These are phyloP conservation scores for Spiromastix sp. DNA, from an alignment of 2,329 filamentous ascomycete genomes.

Conservation along the genomic window DNA sequence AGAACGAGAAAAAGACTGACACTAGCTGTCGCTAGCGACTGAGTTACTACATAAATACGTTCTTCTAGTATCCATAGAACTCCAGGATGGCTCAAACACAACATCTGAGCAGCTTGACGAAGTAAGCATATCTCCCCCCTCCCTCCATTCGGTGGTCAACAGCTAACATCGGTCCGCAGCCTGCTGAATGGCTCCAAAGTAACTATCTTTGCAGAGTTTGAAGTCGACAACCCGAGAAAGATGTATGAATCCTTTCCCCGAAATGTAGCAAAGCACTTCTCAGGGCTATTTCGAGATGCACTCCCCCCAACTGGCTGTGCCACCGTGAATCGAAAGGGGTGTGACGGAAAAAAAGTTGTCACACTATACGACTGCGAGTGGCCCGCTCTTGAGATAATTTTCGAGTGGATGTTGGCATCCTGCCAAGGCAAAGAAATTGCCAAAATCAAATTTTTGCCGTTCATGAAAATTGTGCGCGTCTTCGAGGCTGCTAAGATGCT, in stretches of 20 bases:
- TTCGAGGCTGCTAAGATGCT: constrained; percentile 10
- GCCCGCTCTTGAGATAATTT: constrained; percentile 6
- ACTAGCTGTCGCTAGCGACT: too few relatives aligned
- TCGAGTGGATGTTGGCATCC: constrained; percentile 11
- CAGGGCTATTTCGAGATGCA: constrained; percentile 7
- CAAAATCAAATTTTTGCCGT: constrained; percentile 9
- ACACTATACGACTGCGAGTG: constrained; percentile 9
- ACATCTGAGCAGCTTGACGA: too few relatives aligned
- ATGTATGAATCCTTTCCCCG: constrained; percentile 8
- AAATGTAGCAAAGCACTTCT: constrained; percentile 9
- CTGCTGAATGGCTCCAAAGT: constrained; percentile 9
- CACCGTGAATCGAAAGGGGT: constrained; percentile 8
- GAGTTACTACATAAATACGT: too few relatives aligned
- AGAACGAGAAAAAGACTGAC: too few relatives aligned
- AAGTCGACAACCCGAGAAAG: constrained; percentile 5
- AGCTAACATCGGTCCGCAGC: constrained; percentile 1
- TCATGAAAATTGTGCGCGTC: constrained; percentile 10
- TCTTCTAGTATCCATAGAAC: too few relatives aligned
- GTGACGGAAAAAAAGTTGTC: constrained; percentile 7
- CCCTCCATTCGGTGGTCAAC: too few relatives aligned
- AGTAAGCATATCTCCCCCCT: too few relatives aligned
- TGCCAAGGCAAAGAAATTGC: constrained; percentile 3
- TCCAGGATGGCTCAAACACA: too few relatives aligned
- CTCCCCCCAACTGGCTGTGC: constrained; percentile 5
- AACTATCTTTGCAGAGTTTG: constrained; percentile 7